A percentile compares a stretch with the other conserved stretches of the same genome.
Conservation (phyloP, 495 filamentous ascomycete species). For the Neurospora tetrasperma region DNA sequence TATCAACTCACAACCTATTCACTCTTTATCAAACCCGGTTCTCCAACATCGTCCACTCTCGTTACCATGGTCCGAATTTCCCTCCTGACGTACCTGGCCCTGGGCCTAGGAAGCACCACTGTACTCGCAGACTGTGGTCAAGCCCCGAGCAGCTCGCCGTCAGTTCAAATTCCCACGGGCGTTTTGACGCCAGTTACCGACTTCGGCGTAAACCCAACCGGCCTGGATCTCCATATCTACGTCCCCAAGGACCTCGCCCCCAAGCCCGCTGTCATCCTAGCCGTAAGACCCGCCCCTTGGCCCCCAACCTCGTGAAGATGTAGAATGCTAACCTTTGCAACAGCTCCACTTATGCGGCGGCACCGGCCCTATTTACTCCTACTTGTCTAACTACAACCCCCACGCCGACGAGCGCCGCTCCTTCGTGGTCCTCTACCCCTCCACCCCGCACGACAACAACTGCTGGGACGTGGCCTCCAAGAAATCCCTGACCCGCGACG, state of each 20-base stretch:
- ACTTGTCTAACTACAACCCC: slow-evolving; percentile 25
- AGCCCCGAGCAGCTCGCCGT: not conserved
- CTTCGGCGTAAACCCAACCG: slow-evolving; percentile 32
- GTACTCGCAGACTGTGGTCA: not conserved
- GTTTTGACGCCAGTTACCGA: slow-evolving; percentile 5
- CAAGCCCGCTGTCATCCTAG: slow-evolving; percentile 31
- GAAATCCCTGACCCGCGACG: slow-evolving; percentile 37
- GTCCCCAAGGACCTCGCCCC: slow-evolving; percentile 24
- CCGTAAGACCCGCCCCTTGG: slow-evolving; percentile 16
- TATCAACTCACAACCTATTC: not conserved
- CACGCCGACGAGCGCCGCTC: slow-evolving; percentile 22
- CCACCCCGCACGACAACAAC: slow-evolving; percentile 28
- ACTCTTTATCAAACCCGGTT: not conserved
- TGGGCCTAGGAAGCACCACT: not conserved
- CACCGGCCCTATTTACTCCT: slow-evolving; percentile 30
- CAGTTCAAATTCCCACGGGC: not conserved
- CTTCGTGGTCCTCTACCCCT: slow-evolving; percentile 39
- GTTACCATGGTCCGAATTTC: not conserved
- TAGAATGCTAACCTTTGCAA: not conserved
- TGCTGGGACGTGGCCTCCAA: slow-evolving; percentile 41
- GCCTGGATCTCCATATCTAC: slow-evolving; percentile 30
- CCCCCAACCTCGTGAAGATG: not conserved
- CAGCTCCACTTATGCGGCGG: slow-evolving; percentile 34
- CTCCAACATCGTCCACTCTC: not conserved
- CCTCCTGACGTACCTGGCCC: not conserved